Percentiles rank a stretch among this genome's conserved stretches.
Conservation (phyloP, 2,329 filamentous ascomycete species). For the Talaromyces rugulosus region DNA sequence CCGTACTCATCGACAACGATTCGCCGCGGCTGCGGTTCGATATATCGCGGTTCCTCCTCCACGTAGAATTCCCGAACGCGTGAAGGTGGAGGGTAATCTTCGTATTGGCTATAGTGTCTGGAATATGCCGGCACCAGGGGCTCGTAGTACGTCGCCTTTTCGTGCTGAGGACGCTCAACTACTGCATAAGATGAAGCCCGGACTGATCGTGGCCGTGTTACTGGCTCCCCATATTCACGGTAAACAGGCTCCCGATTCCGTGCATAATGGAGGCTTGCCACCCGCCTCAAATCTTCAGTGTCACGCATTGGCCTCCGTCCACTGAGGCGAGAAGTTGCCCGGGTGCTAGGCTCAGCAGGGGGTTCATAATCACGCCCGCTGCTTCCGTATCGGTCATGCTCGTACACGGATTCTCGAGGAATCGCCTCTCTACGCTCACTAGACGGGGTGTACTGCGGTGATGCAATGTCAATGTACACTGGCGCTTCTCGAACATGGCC, state of each 20-base stretch:
- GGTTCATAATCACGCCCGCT: slow-evolving; percentile 21
- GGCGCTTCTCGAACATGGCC: slow-evolving; percentile 36
- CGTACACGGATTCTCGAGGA: slow-evolving; percentile 28
- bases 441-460: slow-evolving; percentile 35
- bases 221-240: slow-evolving; percentile 41
- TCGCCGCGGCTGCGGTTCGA: slow-evolving; percentile 55
- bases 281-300: slow-evolving; percentile 43
- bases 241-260: slow-evolving; percentile 38
- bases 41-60: slow-evolving; percentile 41
- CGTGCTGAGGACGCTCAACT: slow-evolving; percentile 35
- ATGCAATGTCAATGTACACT: slow-evolving; percentile 46
- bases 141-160: slow-evolving; percentile 36
- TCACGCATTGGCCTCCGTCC: slow-evolving; percentile 36
- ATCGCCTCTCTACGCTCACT: slow-evolving; percentile 30
- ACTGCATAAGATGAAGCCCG: slow-evolving; percentile 39
- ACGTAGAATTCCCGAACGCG: slow-evolving; percentile 39
- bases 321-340: slow-evolving; percentile 37
- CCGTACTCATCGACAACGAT: slow-evolving; percentile 81
- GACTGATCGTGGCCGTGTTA: slow-evolving; percentile 34
- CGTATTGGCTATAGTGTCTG: slow-evolving; percentile 30
- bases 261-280: slow-evolving; percentile 44
- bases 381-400: slow-evolving; percentile 28
- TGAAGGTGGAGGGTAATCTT: slow-evolving; percentile 34
- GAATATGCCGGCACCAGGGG: slow-evolving; percentile 29
- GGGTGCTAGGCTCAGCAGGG: slow-evolving; percentile 28